Evolutionary conservation across 257 asterid genomes (phyloP).

Genomic region (Anisodus acutangulus): DNA sequence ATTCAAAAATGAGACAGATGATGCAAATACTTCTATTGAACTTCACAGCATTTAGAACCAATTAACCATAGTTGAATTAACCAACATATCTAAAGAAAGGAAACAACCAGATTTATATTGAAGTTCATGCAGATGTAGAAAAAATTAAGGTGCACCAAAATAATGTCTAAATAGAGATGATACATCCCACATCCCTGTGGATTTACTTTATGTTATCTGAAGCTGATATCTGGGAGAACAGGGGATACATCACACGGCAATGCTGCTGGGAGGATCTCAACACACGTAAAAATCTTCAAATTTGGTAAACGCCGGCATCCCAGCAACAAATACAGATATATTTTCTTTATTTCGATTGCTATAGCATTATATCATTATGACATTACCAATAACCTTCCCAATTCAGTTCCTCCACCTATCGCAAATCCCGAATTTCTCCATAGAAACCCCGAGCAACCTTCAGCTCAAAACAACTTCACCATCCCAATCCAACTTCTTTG

Average conservation of each 20-base stretch:
- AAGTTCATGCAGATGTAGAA: neutral
- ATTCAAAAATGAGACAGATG: neutral
- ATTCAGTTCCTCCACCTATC: neutral
- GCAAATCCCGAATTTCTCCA: constrained; percentile 5
- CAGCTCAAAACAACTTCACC: constrained; percentile 10
- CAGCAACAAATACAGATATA: neutral
- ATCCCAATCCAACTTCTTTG: neutral
- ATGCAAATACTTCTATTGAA: neutral
- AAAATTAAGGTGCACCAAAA: constrained; percentile 4
- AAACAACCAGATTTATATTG: neutral
- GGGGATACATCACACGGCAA: neutral
- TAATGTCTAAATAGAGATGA: constrained; percentile 3
- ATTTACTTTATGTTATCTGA: neutral
- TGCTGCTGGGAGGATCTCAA: neutral
- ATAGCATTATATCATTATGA: neutral
- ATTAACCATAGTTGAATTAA: neutral
- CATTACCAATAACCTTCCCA: neutral
- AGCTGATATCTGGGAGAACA: neutral
- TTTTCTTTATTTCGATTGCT: neutral
- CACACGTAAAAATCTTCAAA: neutral
- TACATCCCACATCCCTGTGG: neutral
- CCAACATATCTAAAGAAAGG: neutral
- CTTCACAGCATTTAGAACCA: neutral
- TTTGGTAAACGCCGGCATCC: neutral
- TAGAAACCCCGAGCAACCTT: neutral